Base-by-base conservation (phyloP, 305 asterid genomes). In the Solanum chacoense region DNA sequence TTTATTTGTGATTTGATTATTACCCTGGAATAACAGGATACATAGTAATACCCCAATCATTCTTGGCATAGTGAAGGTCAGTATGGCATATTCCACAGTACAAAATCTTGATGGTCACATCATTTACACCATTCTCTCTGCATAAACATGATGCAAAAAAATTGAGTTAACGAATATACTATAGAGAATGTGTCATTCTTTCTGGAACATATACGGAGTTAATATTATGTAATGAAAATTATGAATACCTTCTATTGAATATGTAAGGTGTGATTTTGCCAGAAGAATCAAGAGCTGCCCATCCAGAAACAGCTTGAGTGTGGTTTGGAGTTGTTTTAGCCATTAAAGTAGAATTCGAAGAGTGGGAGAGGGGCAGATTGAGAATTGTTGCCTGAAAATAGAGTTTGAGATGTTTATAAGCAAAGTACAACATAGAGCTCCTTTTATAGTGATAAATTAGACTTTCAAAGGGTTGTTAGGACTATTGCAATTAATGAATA, bases 41-140 rank as follows among this genome's bases (percentile, higher is more conserved):
- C 80, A 4, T 65, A 35, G 90, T 84, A 37, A 89, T 45, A 38
- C 90, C 89, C 86, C 86, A 85, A 28, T 89, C 90, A 73, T 89
- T 89, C 34, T 42, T 85, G 69, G 72, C 77, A 63, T 20, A 77
- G 84, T 89, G 90, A 42, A 89, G 89, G 36, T 89, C 88, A 77
- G 88, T 89, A 69, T 89, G 90, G 16, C 88, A 85, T 1, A 89
- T 85, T 72, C 90, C 90, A 2, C 90, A 89, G 67, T 85, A 89
- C 79, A 89, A 77, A 67, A 89, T 76, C 89, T 32, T 86, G 78
- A 89, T 59, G 10, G 88, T 37, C 38, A 89, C 87, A 37, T 89
- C 90, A 22, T 85, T 74, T 22, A 26, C 55, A 22, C 90, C 90
- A 37, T 85, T 89, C 72, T 85, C 87, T 42, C 89, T 89, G 55